Evolutionary conservation across 139 green algal genomes (phyloP).

Genomic region (Deuterostichococcus epilithicus): DNA sequence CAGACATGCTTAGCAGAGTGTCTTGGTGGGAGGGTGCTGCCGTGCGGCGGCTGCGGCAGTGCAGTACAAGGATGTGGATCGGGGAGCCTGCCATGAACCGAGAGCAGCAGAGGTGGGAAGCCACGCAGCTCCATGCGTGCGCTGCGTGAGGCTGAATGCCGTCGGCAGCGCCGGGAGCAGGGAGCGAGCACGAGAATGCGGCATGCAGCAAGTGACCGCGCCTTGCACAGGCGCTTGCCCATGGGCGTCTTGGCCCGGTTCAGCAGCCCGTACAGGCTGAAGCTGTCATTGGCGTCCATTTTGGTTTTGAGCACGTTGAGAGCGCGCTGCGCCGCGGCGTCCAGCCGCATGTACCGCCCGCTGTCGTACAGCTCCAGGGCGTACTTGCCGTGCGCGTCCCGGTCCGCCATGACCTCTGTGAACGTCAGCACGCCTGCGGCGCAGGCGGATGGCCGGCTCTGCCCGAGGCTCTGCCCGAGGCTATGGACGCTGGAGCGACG

Average conservation of each 20-base stretch:
- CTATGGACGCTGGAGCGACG: too few species aligned
- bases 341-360: conserved; percentile 56
- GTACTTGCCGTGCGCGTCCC: conserved; percentile 50
- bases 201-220: conserved; percentile 6
- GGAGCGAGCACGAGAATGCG: too few species aligned
- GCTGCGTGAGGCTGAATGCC: too few species aligned
- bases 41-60: too few species aligned
- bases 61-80: too few species aligned
- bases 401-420: conserved; percentile 52
- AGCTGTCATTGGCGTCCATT: conserved; percentile 63
- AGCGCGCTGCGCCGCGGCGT: conserved; percentile 59
- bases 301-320: conserved; percentile 85
- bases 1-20: not conserved
- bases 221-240: conserved; percentile 87
- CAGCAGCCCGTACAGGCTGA: conserved; percentile 88
- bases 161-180: too few species aligned
- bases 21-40: too few species aligned
- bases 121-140: not conserved
- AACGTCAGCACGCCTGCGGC: conserved; percentile 60
- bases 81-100: not conserved
- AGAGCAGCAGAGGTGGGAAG: not conserved
- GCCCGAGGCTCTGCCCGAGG: too few species aligned
- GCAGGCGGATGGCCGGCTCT: not conserved
- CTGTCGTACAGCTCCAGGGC: conserved; percentile 67
- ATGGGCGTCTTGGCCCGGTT: conserved; percentile 84